phyloP scores from a whole-genome alignment of 176 grass and related monocot species.

The Oryza rufipogon region DNA sequence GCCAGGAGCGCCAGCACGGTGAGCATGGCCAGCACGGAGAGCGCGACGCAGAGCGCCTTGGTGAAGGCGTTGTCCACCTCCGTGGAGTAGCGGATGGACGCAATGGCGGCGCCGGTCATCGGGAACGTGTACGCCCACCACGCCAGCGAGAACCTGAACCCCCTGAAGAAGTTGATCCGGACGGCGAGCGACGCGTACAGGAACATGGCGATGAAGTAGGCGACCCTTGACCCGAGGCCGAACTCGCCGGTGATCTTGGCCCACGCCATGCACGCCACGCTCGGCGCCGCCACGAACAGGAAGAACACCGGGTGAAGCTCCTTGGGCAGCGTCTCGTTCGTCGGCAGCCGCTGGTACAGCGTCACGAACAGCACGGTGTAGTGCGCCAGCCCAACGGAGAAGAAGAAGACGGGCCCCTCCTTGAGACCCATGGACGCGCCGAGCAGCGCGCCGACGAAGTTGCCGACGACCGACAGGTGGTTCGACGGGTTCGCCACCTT shows the following conservation, averaged over 20 bases:
- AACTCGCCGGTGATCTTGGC: constrained; percentile 56
- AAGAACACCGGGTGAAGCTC: constrained; percentile 88
- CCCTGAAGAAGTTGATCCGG: constrained; percentile 70
- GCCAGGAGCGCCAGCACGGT: constrained; percentile 38
- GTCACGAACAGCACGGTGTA: constrained; percentile 77
- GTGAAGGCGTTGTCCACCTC: constrained; percentile 60
- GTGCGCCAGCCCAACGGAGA: constrained; percentile 65
- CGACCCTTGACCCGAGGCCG: constrained; percentile 29
- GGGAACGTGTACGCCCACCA: constrained; percentile 88
- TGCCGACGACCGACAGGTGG: constrained; percentile 59
- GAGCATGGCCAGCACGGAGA: constrained; percentile 49
- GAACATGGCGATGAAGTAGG: constrained; percentile 68
- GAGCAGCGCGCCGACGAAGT: constrained; percentile 68
- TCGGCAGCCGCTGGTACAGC: constrained; percentile 80
- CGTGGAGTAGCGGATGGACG: constrained; percentile 49
- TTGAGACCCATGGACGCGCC: constrained; percentile 62
- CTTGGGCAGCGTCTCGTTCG: constrained; percentile 65
- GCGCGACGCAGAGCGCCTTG: constrained; percentile 35
- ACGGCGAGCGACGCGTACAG: constrained; percentile 67
- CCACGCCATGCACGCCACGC: constrained; percentile 68
- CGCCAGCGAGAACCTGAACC: constrained; percentile 75
- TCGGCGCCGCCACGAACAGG: constrained; percentile 70
- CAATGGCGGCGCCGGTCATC: constrained; percentile 58
- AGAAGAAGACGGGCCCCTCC: constrained; percentile 70
- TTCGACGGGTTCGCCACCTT: constrained; percentile 82